Evolutionary conservation across 768 basidiomycete species (phyloP).

Genomic region (Lentinula detonsa): DNA sequence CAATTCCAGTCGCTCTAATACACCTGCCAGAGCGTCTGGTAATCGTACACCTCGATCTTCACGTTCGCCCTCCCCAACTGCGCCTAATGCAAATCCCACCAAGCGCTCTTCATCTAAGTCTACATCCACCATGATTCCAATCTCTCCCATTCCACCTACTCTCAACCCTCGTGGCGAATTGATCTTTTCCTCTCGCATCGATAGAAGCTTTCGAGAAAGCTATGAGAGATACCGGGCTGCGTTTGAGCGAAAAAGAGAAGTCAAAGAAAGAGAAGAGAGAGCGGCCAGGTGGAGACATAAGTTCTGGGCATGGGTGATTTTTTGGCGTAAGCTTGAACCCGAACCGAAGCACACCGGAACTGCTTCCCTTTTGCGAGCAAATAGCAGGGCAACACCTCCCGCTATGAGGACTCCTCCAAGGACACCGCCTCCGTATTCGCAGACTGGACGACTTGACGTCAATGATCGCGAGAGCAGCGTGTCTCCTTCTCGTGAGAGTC

Average conservation of each 20-base stretch:
- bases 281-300: slow-evolving; percentile 25
- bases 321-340: neutral
- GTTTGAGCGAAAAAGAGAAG: slow-evolving; percentile 77
- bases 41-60: slow-evolving; percentile 16
- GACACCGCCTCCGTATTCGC: neutral
- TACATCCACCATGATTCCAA: slow-evolving; percentile 43
- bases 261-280: slow-evolving; percentile 39
- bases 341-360: neutral
- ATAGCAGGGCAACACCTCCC: neutral
- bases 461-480: neutral
- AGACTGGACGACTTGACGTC: neutral
- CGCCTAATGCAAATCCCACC: neutral
- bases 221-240: slow-evolving; percentile 89
- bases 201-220: slow-evolving; percentile 74
- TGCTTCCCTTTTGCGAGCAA: neutral
- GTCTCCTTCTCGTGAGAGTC: neutral
- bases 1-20: slow-evolving; percentile 13
- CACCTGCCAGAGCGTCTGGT: slow-evolving; percentile 10
- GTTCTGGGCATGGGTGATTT: slow-evolving; percentile 10
- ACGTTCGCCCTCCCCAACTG: slow-evolving; percentile 20
- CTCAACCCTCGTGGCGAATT: slow-evolving; percentile 92
- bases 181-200: slow-evolving; percentile 89
- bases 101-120: slow-evolving; percentile 17
- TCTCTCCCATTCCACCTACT: slow-evolving; percentile 84
- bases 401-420: neutral